Evolutionary conservation across 768 basidiomycete genomes (phyloP).

Genomic region (Russula lepida): DNA sequence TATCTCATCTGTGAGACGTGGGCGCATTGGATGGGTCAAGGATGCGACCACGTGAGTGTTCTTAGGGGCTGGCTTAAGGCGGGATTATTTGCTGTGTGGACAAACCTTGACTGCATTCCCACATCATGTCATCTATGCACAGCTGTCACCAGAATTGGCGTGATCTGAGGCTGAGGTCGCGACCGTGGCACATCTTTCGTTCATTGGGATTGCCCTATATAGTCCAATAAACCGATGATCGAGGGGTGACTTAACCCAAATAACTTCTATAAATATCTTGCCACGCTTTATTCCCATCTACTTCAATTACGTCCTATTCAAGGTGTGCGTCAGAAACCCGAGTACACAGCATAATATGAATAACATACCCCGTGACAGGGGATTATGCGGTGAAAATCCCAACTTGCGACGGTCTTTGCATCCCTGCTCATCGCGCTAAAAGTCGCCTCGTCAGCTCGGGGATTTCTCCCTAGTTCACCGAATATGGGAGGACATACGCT

Average conservation of each 20-base stretch:
- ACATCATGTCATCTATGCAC: no score
- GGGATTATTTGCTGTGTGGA: no score
- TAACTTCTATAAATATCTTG: no score
- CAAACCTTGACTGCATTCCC: no score
- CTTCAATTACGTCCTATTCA: no score
- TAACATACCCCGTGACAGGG: conserved; percentile 54
- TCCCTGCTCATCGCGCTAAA: conserved; percentile 50
- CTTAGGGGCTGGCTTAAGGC: no score
- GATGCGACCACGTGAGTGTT: no score
- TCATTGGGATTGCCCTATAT: not conserved
- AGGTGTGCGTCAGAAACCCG: not conserved
- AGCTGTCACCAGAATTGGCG: not conserved
- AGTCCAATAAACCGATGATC: not conserved
- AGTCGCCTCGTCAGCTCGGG: not conserved
- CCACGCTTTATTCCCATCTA: no score
- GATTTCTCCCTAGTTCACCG: not conserved
- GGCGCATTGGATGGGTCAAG: no score
- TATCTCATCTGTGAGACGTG: no score
- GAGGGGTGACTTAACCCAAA: conserved; percentile 4
- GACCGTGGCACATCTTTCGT: no score
- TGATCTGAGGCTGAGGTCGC: not conserved
- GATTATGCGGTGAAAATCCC: conserved; percentile 71
- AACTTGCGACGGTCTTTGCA: conserved; percentile 53
- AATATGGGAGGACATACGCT: no score
- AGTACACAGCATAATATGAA: not conserved